Conservation (phyloP, 345 rosid genomes). For the Linum tenue region DNA sequence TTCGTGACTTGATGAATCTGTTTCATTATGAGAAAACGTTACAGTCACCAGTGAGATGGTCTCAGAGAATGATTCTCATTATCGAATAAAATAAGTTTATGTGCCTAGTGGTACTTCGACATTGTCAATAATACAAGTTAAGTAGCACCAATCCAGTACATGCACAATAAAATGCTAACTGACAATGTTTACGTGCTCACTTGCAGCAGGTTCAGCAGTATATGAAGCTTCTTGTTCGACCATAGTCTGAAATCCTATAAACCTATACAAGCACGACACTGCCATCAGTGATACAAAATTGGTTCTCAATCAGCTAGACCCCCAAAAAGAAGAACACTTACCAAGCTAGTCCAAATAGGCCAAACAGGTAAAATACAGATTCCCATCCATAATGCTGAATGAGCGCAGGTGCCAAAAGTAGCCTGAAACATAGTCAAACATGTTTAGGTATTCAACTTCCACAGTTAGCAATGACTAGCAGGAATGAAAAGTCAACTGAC, state of each 20-base stretch:
- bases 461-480: constrained; percentile 15
- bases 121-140: background rate
- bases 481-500: background rate
- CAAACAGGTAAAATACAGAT: constrained; percentile 78
- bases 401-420: constrained; percentile 85
- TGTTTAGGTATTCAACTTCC: background rate
- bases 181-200: constrained; percentile 27
- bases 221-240: constrained; percentile 31
- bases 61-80: background rate
- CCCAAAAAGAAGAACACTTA: constrained; percentile 22
- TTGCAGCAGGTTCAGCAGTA: constrained; percentile 19
- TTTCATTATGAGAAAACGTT: constrained; percentile 2
- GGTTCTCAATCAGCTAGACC: constrained; percentile 3
- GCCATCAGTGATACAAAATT: constrained; percentile 8
- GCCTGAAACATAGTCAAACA: constrained; percentile 42
- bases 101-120: background rate
- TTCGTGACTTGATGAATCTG: constrained; percentile 41
- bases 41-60: constrained; percentile 1
- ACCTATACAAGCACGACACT: constrained; percentile 39
- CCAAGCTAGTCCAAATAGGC: constrained; percentile 75
- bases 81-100: background rate
- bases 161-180: background rate
- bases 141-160: background rate
- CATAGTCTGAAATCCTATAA: constrained; percentile 57
- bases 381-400: constrained; percentile 85